Conservation (phyloP, 2,329 filamentous ascomycete species). For the Drechslerella dactyloides region DNA sequence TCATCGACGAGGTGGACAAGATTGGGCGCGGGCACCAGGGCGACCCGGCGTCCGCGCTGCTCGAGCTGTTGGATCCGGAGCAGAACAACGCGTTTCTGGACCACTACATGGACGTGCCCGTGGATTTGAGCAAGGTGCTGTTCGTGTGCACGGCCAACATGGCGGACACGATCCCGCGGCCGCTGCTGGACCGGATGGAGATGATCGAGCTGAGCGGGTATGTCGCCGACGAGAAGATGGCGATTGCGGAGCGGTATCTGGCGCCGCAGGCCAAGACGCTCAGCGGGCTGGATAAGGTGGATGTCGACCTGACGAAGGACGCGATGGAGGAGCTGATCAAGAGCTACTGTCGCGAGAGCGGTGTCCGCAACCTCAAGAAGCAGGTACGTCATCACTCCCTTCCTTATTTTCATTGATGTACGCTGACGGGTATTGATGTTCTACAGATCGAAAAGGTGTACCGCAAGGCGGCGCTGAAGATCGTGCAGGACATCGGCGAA, state of each 20-base stretch:
- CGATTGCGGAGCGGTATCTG: constrained; percentile 91
- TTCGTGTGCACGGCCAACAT: constrained; percentile 99
- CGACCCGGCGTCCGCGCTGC: constrained; percentile 89
- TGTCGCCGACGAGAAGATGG: constrained; percentile 98
- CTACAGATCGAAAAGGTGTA: constrained; percentile 89
- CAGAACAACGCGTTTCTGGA: constrained; percentile 97
- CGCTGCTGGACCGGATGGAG: constrained; percentile 95
- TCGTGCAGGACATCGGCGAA: constrained; percentile 91
- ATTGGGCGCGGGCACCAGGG: constrained; percentile 96
- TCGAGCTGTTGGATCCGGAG: constrained; percentile 93
- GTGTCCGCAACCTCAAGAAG: constrained; percentile 97
- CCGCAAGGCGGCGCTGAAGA: constrained; percentile 94
- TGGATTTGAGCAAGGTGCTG: constrained; percentile 94
- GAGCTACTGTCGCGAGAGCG: constrained; percentile 95
- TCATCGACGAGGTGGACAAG: constrained; percentile 97
- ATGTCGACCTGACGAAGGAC: constrained; percentile 82
- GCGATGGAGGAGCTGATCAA: constrained; percentile 98
- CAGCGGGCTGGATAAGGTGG: constrained; percentile 85
- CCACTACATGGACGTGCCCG: constrained; percentile 97
- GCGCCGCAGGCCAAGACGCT: constrained; percentile 93
- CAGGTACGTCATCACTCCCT: constrained; percentile 62
- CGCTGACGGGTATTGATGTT: constrained; percentile 10
- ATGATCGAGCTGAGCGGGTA: constrained; percentile 95
- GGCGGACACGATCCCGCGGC: constrained; percentile 95
- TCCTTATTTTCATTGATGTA: constrained; percentile 19